A percentile compares a stretch with the other conserved stretches of the same genome.
phyloP scores from a whole-genome alignment of 164 flowering plant genomes.

The Stephania japonica region DNA sequence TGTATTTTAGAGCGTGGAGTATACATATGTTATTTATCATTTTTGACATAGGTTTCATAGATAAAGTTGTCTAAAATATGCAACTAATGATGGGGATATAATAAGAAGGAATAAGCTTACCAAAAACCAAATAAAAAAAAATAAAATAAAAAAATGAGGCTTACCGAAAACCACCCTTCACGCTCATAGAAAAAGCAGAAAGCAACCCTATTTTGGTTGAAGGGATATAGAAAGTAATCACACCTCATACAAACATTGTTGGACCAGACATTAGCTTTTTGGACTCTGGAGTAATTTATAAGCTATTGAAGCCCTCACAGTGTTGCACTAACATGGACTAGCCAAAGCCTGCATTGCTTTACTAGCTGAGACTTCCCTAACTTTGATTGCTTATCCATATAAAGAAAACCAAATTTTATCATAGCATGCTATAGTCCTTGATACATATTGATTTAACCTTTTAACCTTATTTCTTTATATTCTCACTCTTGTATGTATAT shows the following conservation, averaged over 20 bases:
- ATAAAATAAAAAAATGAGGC: no score
- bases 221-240: constrained; percentile 1
- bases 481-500: no score
- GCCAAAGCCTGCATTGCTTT: neutral
- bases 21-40: no score
- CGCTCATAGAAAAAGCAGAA: constrained; percentile 1
- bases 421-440: neutral
- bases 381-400: neutral
- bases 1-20: no score
- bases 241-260: neutral
- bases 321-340: neutral
- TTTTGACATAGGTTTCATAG: no score
- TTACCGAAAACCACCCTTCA: neutral
- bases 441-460: neutral
- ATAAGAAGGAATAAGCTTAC: neutral
- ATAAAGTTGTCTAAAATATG: no score
- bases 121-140: no score
- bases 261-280: constrained; percentile 1
- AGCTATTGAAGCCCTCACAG: neutral
- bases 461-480: no score
- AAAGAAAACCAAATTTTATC: neutral
- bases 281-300: neutral
- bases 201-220: neutral
- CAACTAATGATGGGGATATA: neutral
- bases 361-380: neutral